Base-by-base conservation (phyloP, 2,329 filamentous ascomycete genomes). In the Phoma sp. region DNA sequence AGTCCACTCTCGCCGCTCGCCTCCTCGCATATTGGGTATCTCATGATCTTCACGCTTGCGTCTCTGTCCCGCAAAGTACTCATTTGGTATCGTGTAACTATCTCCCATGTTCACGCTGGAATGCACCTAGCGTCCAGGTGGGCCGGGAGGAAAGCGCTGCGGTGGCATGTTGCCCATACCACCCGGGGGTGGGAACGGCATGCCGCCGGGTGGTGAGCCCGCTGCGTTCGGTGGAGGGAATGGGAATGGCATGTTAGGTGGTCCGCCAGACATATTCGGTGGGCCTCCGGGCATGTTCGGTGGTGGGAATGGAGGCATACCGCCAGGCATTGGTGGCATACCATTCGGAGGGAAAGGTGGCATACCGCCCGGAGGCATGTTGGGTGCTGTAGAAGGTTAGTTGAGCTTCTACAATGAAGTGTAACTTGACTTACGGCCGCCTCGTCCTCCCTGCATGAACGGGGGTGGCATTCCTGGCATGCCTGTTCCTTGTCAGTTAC, bases 251-350 rank as follows among this genome's bases (percentile, higher is more conserved):
- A 70, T 68, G 17, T 66, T 67, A 26, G 76, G 76, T 17, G 37
- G 46, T 10, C 28, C 37, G 18, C 46, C 46, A 34, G 14, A 9
- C 46, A 49, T 36, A 10, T 46, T 50, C 14, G 39, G 39, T 11
- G 47, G 47, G 12, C 47, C 47, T 30, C 38, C 47, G 12, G 39
- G 25, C 47, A 49, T 49, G 23, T 49, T 49, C 3, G 38, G 38
- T 15, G 76, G 76, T 23, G 75, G 74, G 52, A 76, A 76, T 1
- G 73, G 62, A 11, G 73, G 76, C 66, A 75, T 73, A n/a, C 66
- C 63, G 14, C 65, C 65, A 20, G 65, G 65, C 38, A 64, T 63
- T 10, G 73, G 74, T 14, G 72, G 73, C 72, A 74, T 73, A 47
- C 65, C 63, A 37, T 68, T 68, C 9, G 66, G 67, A 29, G 70